Percentiles rank a stretch among this genome's conserved stretches.
phyloP scores from a whole-genome alignment of 108 stramenopile species.

The Cyclotella distinguenda region DNA sequence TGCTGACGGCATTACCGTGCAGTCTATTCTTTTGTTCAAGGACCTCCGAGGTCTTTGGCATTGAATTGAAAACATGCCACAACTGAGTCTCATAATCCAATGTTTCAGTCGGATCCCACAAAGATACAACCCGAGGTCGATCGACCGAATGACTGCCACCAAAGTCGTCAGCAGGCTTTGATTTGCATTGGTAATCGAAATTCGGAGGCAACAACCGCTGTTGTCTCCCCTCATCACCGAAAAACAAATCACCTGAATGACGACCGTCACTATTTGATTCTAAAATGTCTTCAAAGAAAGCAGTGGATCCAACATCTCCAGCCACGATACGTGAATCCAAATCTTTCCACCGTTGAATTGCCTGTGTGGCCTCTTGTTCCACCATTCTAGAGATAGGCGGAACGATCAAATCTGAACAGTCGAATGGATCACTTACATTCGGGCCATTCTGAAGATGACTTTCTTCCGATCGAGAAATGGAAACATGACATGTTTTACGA shows the following conservation, averaged over 20 bases:
- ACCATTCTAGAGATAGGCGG: conserved; percentile 46
- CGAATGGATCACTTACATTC: conserved; percentile 52
- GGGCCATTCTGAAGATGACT: neutral
- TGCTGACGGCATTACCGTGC: neutral
- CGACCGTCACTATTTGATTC: neutral
- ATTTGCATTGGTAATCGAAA: conserved; percentile 44
- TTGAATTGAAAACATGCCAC: conserved; percentile 66
- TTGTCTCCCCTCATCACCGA: conserved; percentile 16
- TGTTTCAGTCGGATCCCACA: conserved; percentile 43
- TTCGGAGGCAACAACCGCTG: conserved; percentile 31
- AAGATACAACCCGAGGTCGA: conserved; percentile 40
- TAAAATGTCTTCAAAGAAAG: neutral
- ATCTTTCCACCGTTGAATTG: conserved; percentile 51
- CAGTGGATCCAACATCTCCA: conserved; percentile 8
- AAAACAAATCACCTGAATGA: conserved; percentile 13
- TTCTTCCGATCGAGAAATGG: neutral
- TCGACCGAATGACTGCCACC: neutral
- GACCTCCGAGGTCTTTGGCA: conserved; percentile 54
- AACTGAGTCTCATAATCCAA: conserved; percentile 70
- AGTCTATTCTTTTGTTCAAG: conserved; percentile 44
- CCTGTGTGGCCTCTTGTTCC: conserved; percentile 30
- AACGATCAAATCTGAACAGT: conserved; percentile 54
- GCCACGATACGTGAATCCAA: conserved; percentile 49
- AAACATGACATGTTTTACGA: neutral
- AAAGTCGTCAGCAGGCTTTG: neutral